Base-by-base conservation (phyloP, 169 alveolate genomes). In the Babesia caballi region DNA sequence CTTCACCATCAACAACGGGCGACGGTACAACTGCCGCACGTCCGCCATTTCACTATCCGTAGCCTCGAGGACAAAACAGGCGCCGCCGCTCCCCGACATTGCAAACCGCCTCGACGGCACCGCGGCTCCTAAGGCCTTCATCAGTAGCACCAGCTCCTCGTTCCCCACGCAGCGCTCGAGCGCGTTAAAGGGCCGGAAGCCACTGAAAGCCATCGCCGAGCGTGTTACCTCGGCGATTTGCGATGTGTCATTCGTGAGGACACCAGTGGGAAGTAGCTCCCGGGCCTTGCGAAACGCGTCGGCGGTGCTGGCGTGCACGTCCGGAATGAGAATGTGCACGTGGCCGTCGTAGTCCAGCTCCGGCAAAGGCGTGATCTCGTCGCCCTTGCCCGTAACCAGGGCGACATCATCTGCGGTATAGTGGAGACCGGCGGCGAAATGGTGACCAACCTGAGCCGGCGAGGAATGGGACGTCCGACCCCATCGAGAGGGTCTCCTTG, bases 401-500 rank as follows among this genome's bases (percentile, higher is more conserved):
- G 87, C 87, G 15, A 51, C 44, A 19, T 41, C 33, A 2, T 12
- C 78, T 67, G 58, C 27, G 32, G 6, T 8, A 9, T 1, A 1
- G 17, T 54, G 23, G 9, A 9, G 23, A 12, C 25, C 0, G 42
- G 19, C 23, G 15, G 19, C 8, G 7, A 38, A 4, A 1, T 38
- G 44, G 3, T 38, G 44, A 38, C 65, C 14, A 41, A 69, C 87
- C 72, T 32, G 58, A 30, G 27, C 49, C 6, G 2, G 67, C 66
- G 19, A 88, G 73, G 68, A 88, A 88, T 23, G 88, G 72, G 49
- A 80, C 60, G 33, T 88, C 93, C n/a, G 90, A 81, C 19, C 93
- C 93, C 36, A 84, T 52, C 41, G 23, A 33, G 42, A 65, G 65
- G 54, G 60, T 35, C 32, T 76, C 82, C 19, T 65, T 60, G 42